These are phyloP conservation scores for Logfia minima DNA, from an alignment of 129 eudicot genomes.

Conservation along the genomic window DNA sequence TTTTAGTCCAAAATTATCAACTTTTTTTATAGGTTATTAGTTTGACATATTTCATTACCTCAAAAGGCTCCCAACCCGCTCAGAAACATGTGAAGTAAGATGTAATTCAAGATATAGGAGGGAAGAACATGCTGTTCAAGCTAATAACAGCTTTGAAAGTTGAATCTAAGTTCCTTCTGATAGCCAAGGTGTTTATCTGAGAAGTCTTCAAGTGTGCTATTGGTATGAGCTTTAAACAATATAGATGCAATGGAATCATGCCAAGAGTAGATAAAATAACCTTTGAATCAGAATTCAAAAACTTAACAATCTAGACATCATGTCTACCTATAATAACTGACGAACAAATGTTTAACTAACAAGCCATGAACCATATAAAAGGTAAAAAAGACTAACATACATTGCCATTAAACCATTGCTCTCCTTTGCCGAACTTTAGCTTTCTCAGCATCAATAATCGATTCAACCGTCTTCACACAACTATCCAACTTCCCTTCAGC, in stretches of 20 bases:
- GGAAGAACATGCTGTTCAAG: too few relatives aligned
- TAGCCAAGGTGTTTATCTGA: too few relatives aligned
- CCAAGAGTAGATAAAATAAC: background rate
- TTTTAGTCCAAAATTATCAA: too few relatives aligned
- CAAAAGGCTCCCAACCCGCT: background rate
- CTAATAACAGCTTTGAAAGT: background rate
- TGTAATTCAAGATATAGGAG: background rate
- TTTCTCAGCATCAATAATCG: conserved; percentile 91
- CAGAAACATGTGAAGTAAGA: background rate
- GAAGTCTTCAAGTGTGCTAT: background rate
- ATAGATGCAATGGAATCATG: background rate
- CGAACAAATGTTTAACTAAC: background rate
- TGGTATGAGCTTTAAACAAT: background rate
- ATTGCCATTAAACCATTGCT: conserved; percentile 33
- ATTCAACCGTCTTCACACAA: conserved; percentile 62
- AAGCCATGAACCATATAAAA: conserved; percentile 8
- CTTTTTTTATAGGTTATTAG: background rate
- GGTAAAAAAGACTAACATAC: conserved; percentile 1
- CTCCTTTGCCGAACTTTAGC: conserved; percentile 69
- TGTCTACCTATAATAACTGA: background rate
- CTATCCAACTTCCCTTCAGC: conserved; percentile 73
- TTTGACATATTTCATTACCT: background rate
- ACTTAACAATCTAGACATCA: background rate
- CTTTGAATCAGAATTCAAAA: background rate
- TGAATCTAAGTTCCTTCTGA: background rate